Evolutionary conservation across 179 eudicot species (phyloP), one percentile per base, ranked within the genome.

Genomic region (Silene coronaria): DNA sequence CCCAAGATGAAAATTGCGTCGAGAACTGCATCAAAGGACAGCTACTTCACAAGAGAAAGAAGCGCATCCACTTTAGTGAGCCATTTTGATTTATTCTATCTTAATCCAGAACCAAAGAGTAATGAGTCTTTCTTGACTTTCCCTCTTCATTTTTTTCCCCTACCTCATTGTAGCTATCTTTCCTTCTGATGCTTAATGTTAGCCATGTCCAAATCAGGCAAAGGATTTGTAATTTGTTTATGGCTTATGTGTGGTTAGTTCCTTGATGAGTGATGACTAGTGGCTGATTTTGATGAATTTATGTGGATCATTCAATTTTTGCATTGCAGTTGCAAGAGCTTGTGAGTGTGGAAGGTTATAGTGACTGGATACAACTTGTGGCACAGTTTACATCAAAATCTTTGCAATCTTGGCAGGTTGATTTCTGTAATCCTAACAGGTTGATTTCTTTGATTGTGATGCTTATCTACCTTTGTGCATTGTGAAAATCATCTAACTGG

Each of bases 391-490:
- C 98, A 13, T 87, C 85, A 76, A 94, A 89, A 79, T 94, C 98
- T 63, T 78, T 94, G 84, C 91, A 89, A 82, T 94, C 98, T 67
- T 94, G 98, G 97, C 96, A 92, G 97, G 97, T 89, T 42, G 81
- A 45, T 22, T 28, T 73, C 75, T 91, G 84, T 87, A 87, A 84
- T 91, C 95, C 70, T 91, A 91, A 93, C 95, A 93, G 98, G 98
- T 88, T 66, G 72, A 70, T 36, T 78, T 34, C 72, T 67, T 24
- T 67, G 57, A 9, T 76, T 51, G 14, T 17, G 30, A 24, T 68
- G 36, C 75, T 24, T 6, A 5, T 70, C 21, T 64, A 48, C 11
- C 64, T 74, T 13, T 26, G 7, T 7, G 26, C 24, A n/a, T 64
- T 68, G 10, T 30, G 16, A 32, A 34, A 53, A 22, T 48, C 19